Conservation (phyloP, 257 asterid genomes). For the Rehmannia glutinosa region DNA sequence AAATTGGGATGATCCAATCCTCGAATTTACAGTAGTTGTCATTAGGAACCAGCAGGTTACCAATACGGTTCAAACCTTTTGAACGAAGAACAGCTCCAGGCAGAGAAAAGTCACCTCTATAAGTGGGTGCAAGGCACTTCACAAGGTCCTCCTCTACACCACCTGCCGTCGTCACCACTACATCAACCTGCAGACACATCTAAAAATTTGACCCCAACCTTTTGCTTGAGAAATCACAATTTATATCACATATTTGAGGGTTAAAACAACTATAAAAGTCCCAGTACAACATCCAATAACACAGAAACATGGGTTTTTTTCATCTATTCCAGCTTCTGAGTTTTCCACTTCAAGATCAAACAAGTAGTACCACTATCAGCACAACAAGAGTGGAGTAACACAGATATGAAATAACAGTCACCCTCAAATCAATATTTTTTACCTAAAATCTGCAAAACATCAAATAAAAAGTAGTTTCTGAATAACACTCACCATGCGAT, state of each 20-base stretch:
- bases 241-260: not conserved
- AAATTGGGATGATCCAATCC: slow-evolving; percentile 90
- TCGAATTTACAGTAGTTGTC: slow-evolving; percentile 95
- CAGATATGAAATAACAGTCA: not conserved
- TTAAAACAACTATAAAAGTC: not conserved
- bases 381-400: too few species aligned
- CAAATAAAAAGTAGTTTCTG: not conserved
- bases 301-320: not conserved
- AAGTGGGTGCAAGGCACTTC: slow-evolving; percentile 93
- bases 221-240: slow-evolving; percentile 2
- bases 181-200: slow-evolving; percentile 65
- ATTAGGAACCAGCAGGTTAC: slow-evolving; percentile 90
- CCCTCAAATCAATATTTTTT: not conserved
- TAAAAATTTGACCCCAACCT: not conserved
- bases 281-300: not conserved
- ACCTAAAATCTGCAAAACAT: not conserved
- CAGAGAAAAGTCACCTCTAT: slow-evolving; percentile 74
- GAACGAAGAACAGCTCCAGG: slow-evolving; percentile 81
- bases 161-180: slow-evolving; percentile 96
- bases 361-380: not conserved
- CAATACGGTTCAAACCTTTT: slow-evolving; percentile 88
- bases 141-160: slow-evolving; percentile 98
- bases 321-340: not conserved
- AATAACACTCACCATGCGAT: slow-evolving; percentile 69
- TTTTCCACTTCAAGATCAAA: not conserved